These are phyloP conservation scores for Phytophthora litchii DNA, from an alignment of 352 stramenopile species.

Conservation along the genomic window DNA sequence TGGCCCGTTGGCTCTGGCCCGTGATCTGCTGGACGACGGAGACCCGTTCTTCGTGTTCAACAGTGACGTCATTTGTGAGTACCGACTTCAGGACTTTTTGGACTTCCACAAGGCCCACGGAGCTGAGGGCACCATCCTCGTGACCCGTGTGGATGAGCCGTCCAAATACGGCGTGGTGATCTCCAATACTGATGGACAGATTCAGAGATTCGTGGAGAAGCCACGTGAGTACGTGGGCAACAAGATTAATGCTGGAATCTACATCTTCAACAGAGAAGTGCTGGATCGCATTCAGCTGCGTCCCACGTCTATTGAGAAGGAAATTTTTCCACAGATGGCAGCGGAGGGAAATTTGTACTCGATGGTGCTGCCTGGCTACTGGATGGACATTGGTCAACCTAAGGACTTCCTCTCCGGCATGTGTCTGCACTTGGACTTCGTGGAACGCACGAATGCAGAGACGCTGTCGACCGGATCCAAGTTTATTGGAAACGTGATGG, in stretches of 20 bases:
- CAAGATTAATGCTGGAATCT: slow-evolving; percentile 92
- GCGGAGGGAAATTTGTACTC: slow-evolving; percentile 86
- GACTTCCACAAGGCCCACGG: slow-evolving; percentile 83
- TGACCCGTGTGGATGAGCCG: slow-evolving; percentile 87
- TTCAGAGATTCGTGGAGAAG: slow-evolving; percentile 92
- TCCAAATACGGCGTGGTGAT: slow-evolving; percentile 92
- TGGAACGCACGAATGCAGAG: slow-evolving; percentile 54
- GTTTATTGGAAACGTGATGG: slow-evolving; percentile 87
- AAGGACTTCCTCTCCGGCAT: slow-evolving; percentile 91
- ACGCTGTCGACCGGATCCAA: slow-evolving; percentile 64
- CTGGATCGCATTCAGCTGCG: slow-evolving; percentile 87
- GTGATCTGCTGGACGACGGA: slow-evolving; percentile 81
- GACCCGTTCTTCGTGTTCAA: slow-evolving; percentile 93
- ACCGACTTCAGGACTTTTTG: slow-evolving; percentile 77
- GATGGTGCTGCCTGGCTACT: slow-evolving; percentile 89
- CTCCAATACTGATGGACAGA: slow-evolving; percentile 74
- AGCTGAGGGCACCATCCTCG: slow-evolving; percentile 83
- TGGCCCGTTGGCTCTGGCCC: slow-evolving; percentile 79
- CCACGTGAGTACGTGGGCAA: slow-evolving; percentile 89
- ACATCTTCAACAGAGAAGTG: slow-evolving; percentile 90
- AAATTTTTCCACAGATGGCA: slow-evolving; percentile 91
- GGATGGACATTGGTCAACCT: slow-evolving; percentile 92
- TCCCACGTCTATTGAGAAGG: slow-evolving; percentile 92
- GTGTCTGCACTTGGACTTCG: slow-evolving; percentile 83
- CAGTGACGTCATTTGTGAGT: slow-evolving; percentile 90